Evolutionary conservation across 352 stramenopile species (phyloP).

Genomic region (Pythium chondricola): DNA sequence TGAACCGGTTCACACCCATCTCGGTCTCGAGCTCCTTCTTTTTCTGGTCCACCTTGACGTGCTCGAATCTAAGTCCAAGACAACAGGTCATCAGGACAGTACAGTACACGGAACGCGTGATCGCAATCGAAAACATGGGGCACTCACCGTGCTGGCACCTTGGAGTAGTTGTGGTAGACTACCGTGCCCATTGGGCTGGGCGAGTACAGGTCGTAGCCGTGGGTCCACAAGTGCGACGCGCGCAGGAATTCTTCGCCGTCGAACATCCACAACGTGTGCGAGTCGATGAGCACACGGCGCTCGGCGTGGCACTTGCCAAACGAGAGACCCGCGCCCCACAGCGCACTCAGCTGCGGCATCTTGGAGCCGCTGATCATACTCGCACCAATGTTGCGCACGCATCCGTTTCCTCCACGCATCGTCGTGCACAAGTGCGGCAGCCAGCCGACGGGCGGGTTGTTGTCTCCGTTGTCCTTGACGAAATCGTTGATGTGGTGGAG

Average conservation of each 20-base stretch:
- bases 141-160: constrained; percentile 25
- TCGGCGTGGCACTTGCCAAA: constrained; percentile 84
- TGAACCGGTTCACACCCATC: constrained; percentile 29
- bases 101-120: not conserved
- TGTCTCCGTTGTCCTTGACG: constrained; percentile 72
- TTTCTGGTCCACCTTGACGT: constrained; percentile 27
- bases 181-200: constrained; percentile 28
- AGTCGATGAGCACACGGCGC: constrained; percentile 61
- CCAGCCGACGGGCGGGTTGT: constrained; percentile 39
- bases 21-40: constrained; percentile 24
- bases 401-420: constrained; percentile 53
- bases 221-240: constrained; percentile 29
- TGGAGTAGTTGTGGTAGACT: constrained; percentile 45
- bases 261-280: constrained; percentile 63
- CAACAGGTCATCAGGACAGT: not conserved
- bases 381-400: constrained; percentile 67
- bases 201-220: constrained; percentile 37
- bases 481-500: constrained; percentile 81
- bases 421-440: constrained; percentile 74
- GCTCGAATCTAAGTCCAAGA: constrained; percentile 19
- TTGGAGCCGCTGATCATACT: constrained; percentile 76
- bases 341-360: constrained; percentile 59
- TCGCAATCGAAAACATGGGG: not conserved
- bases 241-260: constrained; percentile 37
- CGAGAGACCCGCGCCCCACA: constrained; percentile 77